A percentile compares a stretch with the other conserved stretches of the same genome.
Evolutionary conservation across 345 rosid species (phyloP).

Genomic region (Streptanthus diversifolius): DNA sequence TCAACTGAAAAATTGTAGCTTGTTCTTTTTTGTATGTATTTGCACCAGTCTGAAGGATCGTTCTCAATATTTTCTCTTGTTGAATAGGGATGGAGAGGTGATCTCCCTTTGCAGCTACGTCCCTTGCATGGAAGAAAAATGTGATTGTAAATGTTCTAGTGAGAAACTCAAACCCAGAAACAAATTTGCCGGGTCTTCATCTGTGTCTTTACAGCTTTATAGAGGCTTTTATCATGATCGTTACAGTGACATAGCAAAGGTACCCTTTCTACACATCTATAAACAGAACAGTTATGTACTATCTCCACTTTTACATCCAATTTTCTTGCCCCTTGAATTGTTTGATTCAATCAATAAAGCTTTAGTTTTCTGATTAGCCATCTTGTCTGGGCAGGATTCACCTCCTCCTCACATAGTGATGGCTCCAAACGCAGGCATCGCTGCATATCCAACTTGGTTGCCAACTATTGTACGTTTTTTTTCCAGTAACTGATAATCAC

Average conservation of each 20-base stretch:
- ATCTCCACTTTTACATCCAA: not conserved
- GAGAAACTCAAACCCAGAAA: conserved; percentile 2
- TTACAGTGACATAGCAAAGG: conserved; percentile 56
- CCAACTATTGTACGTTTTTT: conserved; percentile 61
- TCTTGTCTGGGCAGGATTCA: conserved; percentile 46
- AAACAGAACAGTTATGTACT: not conserved
- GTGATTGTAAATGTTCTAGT: conserved; percentile 52
- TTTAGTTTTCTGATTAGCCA: conserved; percentile 10
- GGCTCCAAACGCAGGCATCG: conserved; percentile 85
- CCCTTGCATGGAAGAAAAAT: conserved; percentile 52
- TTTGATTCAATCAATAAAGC: not conserved
- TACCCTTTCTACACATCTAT: not conserved
- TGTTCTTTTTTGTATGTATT: not conserved
- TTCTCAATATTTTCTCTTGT: not conserved
- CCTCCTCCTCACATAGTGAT: conserved; percentile 59
- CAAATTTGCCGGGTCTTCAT: conserved; percentile 29
- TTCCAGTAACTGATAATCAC: not conserved
- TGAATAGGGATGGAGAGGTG: conserved; percentile 63
- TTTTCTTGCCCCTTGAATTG: not conserved
- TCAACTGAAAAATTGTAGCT: not conserved
- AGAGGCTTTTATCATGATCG: conserved; percentile 78
- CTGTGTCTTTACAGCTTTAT: conserved; percentile 51
- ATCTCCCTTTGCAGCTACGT: conserved; percentile 44
- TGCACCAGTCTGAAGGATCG: not conserved
- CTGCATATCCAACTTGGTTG: conserved; percentile 83